Evolutionary conservation across 2,329 filamentous ascomycete genomes (phyloP), one percentile per base, ranked within the genome.

Genomic region (Ilyonectria mors-panacis): DNA sequence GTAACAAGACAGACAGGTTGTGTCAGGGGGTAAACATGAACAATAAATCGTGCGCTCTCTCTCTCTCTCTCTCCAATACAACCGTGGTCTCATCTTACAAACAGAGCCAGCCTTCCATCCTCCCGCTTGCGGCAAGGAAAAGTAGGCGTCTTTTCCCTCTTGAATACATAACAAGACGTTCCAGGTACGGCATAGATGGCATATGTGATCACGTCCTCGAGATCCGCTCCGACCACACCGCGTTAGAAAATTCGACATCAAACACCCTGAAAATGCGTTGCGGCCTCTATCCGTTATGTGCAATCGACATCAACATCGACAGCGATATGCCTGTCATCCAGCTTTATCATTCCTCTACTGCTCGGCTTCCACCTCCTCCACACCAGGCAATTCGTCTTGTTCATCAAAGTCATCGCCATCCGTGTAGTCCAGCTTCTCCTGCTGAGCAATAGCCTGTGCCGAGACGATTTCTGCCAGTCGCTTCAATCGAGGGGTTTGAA

Each of bases 391-490:
- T 50, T 85, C 84, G 35, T 85, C 84, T 54, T 86, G 85, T 42
- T 80, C 80, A 55, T 90, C 85, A 67, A 87, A 85, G 28, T 77
- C 80, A 42, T 82, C 81, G 17, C 78, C 81, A 23, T 81, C 79
- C 19, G 77, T 78, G 68, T 84, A 89, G 55, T 94, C 93, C 68
- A 93, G 83, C 84, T 94, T 95, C 83, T 97, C 94, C 82, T 97
- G 94, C 81, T 98, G 95, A 64, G 95, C 94, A 77, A 98, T 95
- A 35, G 96, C 96, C 83, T 99, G 96, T 35, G 94, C 93, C 42
- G 94, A 97, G 54, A 99, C 96, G 72, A 99, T 98, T 83, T 99
- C 96, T n/a, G 96, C 96, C 60, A 99, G 87, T 68, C 96, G 92
- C 87, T 98, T 98, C 69, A 99, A 84, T 69, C 95, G 91, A 54